Percentiles rank a stretch among this genome's conserved stretches.
Evolutionary conservation across 1,284 basidiomycete species (phyloP).

Genomic region (Austropuccinia psidii): DNA sequence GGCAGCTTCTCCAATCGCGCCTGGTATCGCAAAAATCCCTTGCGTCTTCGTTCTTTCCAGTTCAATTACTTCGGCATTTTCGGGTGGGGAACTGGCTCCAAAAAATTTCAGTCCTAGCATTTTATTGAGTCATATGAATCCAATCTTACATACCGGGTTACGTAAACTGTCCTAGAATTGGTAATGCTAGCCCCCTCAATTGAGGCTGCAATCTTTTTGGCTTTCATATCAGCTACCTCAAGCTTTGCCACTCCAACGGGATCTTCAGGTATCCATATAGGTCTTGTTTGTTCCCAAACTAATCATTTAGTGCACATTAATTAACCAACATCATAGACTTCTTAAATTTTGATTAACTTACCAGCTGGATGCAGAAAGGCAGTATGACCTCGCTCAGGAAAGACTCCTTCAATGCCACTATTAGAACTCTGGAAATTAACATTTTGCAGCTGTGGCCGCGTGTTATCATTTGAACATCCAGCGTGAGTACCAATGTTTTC

Average conservation of each 20-base stretch:
- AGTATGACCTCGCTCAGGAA: slow-evolving; percentile 9
- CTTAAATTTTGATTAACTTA: too few relatives aligned
- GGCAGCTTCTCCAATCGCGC: slow-evolving; percentile 19
- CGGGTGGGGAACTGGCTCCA: slow-evolving; percentile 22
- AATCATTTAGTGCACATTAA: background rate
- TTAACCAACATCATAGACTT: background rate
- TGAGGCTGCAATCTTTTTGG: slow-evolving; percentile 17
- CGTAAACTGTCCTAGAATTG: slow-evolving; percentile 12
- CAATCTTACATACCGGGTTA: slow-evolving; percentile 7
- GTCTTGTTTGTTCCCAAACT: slow-evolving; percentile 25
- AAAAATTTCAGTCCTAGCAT: background rate
- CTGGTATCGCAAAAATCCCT: slow-evolving; percentile 29
- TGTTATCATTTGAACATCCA: background rate
- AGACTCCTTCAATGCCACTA: background rate
- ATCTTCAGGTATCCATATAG: slow-evolving; percentile 33
- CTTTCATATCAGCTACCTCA: slow-evolving; percentile 30
- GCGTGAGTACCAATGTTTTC: background rate
- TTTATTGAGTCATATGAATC: background rate
- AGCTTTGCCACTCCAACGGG: slow-evolving; percentile 21
- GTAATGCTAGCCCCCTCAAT: slow-evolving; percentile 10
- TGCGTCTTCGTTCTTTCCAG: slow-evolving; percentile 3
- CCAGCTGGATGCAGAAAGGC: slow-evolving; percentile 33
- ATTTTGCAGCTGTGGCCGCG: background rate
- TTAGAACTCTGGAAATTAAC: background rate
- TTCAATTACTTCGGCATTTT: slow-evolving; percentile 32